A percentile compares a stretch with the other conserved stretches of the same genome.
These are phyloP conservation scores for Tolypocladium amazonense DNA, from an alignment of 2,329 filamentous ascomycete species.

Conservation along the genomic window DNA sequence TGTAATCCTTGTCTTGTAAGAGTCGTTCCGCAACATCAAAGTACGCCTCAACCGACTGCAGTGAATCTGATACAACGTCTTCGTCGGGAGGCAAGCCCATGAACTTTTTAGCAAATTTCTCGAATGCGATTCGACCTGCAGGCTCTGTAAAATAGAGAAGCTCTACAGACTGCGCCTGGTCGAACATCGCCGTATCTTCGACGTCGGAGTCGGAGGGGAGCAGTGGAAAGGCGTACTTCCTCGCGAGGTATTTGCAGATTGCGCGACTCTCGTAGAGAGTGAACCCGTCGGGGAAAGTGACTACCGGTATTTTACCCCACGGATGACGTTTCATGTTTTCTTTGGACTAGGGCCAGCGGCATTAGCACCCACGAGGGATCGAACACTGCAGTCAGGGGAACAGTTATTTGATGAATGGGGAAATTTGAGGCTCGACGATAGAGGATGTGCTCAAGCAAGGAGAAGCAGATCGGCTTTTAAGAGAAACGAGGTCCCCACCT, in stretches of 20 bases:
- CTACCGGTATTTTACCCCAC: slow-evolving; percentile 29
- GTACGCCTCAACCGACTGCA: slow-evolving; percentile 26
- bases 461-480: too few species aligned
- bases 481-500: slow-evolving; percentile 13
- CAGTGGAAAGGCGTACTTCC: slow-evolving; percentile 33
- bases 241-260: slow-evolving; percentile 35
- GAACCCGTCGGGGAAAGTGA: slow-evolving; percentile 28
- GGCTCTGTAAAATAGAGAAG: slow-evolving; percentile 32
- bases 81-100: slow-evolving; percentile 31
- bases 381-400: too few species aligned
- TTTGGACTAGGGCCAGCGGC: slow-evolving; percentile 16
- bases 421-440: too few species aligned
- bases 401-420: too few species aligned
- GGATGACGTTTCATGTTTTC: slow-evolving; percentile 27
- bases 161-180: slow-evolving; percentile 30
- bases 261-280: slow-evolving; percentile 35
- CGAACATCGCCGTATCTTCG: slow-evolving; percentile 29
- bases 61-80: slow-evolving; percentile 23
- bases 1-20: slow-evolving; percentile 27
- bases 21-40: slow-evolving; percentile 31
- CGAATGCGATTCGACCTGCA: slow-evolving; percentile 29
- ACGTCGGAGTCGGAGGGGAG: slow-evolving; percentile 25
- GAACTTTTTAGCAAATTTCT: slow-evolving; percentile 33
- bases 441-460: too few species aligned
- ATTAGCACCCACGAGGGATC: background rate